phyloP scores from a whole-genome alignment of 768 basidiomycete species.

The Tylopilus plumbeoviolaceoides region DNA sequence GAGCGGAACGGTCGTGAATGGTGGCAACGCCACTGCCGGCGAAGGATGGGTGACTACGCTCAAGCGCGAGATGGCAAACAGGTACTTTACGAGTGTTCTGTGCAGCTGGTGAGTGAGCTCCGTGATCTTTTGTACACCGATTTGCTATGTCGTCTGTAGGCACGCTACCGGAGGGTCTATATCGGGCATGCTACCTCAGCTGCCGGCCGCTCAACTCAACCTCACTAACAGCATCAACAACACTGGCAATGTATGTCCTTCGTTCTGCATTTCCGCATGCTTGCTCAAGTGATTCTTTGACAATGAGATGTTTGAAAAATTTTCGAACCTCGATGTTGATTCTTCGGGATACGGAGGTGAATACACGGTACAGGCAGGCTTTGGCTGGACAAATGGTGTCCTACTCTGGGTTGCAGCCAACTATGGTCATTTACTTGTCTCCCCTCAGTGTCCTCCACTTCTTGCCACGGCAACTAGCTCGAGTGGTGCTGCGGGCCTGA shows the following conservation, averaged over 20 bases:
- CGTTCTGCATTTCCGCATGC: conserved; percentile 1
- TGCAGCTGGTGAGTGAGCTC: conserved; percentile 72
- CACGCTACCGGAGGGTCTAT: conserved; percentile 87
- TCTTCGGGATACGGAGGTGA: conserved; percentile 80
- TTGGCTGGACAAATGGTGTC: conserved; percentile 89
- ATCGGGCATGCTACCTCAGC: conserved; percentile 57
- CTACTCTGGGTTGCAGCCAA: conserved; percentile 68
- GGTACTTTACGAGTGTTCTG: conserved; percentile 77
- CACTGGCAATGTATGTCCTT: conserved; percentile 61
- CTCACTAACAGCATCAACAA: conserved; percentile 62
- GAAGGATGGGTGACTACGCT: conserved; percentile 68
- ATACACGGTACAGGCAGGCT: conserved; percentile 85
- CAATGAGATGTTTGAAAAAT: conserved; percentile 84
- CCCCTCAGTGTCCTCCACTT: conserved; percentile 60
- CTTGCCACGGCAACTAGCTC: conserved; percentile 4
- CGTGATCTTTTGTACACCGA: neutral
- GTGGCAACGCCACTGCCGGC: conserved; percentile 54
- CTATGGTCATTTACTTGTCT: conserved; percentile 56
- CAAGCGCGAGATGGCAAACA: conserved; percentile 73
- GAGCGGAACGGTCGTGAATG: conserved; percentile 57
- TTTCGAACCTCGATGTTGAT: conserved; percentile 74
- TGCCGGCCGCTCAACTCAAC: conserved; percentile 68
- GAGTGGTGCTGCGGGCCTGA: conserved; percentile 5
- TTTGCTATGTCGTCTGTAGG: conserved; percentile 37
- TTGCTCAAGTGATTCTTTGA: neutral